Evolutionary conservation across 495 filamentous ascomycete species (phyloP), one percentile per base, ranked within the genome.

Genomic region (Aspergillus carlsbadensis): DNA sequence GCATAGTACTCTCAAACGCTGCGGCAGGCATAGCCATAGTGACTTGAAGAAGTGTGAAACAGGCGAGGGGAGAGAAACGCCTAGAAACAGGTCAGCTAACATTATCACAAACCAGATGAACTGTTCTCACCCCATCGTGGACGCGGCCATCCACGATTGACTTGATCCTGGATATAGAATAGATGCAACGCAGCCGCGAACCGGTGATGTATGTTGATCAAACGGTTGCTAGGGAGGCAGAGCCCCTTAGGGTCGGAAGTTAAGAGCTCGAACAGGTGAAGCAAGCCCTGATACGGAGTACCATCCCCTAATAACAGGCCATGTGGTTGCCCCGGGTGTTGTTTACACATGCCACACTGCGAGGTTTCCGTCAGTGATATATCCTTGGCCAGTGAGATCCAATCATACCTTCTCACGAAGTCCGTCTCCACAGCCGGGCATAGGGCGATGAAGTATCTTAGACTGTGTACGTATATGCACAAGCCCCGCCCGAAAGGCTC

Each of bases 171-270:
- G 10, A 62, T 55, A 21, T 31, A 58, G 34, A 62, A 62, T 17
- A 58, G 50, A 46, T 62, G 59, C 17, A 62, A 52, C 37, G 59
- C 54, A 2, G 33, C 44, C 35, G 55, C 49, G 22, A 62, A 55
- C 22, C 33, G 13, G 7, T 18, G 44, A 55, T 62, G 59, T 8
- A 62, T 18, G 10, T 54, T 26, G 29, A 62, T 43, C 11, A 62
- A 35, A 45, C 54, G 54, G 22, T 14, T 31, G 21, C 20, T 50
- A 3, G 59, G 59, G 6, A 49, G 46, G 24, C 21, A 40, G 24
- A 54, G 29, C 10, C 6, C 34, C 15, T 29, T 13, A 15, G 56
- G 11, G 36, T 58, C 47, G 0, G 35, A 34, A 10, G 42, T 48
- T 10, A 18, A 18, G 1, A 56, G 33, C 11, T 48, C 44, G 10